These are phyloP conservation scores for Clonostachys rhizophaga DNA, from an alignment of 2,329 filamentous ascomycete genomes.

Conservation along the genomic window DNA sequence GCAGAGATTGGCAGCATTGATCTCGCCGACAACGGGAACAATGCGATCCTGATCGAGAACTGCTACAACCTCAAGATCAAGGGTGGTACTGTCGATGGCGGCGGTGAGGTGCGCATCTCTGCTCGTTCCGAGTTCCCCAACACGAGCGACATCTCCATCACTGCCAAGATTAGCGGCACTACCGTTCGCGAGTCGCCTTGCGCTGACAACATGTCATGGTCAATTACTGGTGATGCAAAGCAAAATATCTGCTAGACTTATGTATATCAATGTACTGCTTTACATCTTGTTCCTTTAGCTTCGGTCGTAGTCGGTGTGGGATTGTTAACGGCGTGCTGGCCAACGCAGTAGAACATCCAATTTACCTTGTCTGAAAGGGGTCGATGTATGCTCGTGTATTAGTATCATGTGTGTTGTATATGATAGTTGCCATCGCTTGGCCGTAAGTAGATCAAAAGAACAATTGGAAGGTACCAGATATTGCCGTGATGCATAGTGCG, in stretches of 20 bases:
- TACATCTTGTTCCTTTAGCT: too few species aligned
- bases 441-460: too few species aligned
- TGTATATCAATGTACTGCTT: too few species aligned
- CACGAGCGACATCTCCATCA: slow-evolving; percentile 44
- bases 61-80: slow-evolving; percentile 50
- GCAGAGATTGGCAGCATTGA: slow-evolving; percentile 43
- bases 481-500: too few species aligned
- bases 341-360: too few species aligned
- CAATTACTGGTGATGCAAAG: slow-evolving; percentile 36
- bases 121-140: slow-evolving; percentile 50
- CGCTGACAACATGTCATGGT: slow-evolving; percentile 45
- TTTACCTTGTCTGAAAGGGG: too few species aligned
- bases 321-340: too few species aligned
- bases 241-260: slow-evolving; percentile 30
- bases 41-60: slow-evolving; percentile 54
- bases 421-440: too few species aligned
- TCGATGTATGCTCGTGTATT: too few species aligned
- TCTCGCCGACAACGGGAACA: slow-evolving; percentile 47
- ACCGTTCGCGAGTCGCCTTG: slow-evolving; percentile 49
- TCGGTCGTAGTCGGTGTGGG: too few species aligned
- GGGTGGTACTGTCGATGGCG: slow-evolving; percentile 45
- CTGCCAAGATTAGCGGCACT: slow-evolving; percentile 40
- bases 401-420: too few species aligned
- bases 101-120: slow-evolving; percentile 49
- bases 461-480: too few species aligned